Percentiles rank a stretch among this genome's conserved stretches.
Evolutionary conservation across 805 yeast species (phyloP).

Genomic region (Candida saitoana): DNA sequence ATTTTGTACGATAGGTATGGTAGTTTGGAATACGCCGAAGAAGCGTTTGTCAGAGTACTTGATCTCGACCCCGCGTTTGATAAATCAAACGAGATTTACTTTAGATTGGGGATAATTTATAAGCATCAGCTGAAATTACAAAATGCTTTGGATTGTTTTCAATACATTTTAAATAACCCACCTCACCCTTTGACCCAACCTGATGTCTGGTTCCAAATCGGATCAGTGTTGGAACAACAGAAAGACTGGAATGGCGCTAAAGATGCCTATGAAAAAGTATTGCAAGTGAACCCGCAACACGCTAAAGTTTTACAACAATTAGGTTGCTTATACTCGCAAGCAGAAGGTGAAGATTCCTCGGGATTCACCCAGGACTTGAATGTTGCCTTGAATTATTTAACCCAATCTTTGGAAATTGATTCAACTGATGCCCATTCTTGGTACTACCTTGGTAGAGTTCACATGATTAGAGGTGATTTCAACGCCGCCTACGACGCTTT

Average conservation of each 20-base stretch:
- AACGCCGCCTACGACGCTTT: slow-evolving; percentile 96
- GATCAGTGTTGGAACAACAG: slow-evolving; percentile 91
- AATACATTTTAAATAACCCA: slow-evolving; percentile 84
- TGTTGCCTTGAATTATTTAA: slow-evolving; percentile 72
- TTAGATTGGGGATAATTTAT: slow-evolving; percentile 92
- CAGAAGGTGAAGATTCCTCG: slow-evolving; percentile 31
- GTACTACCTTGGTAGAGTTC: slow-evolving; percentile 95
- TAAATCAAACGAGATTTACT: slow-evolving; percentile 93
- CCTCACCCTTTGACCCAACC: slow-evolving; percentile 95
- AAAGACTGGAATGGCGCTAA: slow-evolving; percentile 87
- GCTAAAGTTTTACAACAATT: slow-evolving; percentile 94
- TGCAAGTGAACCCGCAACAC: slow-evolving; percentile 86
- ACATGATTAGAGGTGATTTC: slow-evolving; percentile 93
- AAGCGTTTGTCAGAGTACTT: slow-evolving; percentile 92
- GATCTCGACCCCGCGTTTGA: slow-evolving; percentile 96
- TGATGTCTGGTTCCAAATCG: slow-evolving; percentile 98
- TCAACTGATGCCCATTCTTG: slow-evolving; percentile 91
- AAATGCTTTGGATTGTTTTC: slow-evolving; percentile 90
- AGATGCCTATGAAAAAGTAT: slow-evolving; percentile 92
- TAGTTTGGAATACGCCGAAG: slow-evolving; percentile 94
- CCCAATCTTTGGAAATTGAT: slow-evolving; percentile 87
- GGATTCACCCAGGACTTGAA: slow-evolving; percentile 74
- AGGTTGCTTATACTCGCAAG: slow-evolving; percentile 87
- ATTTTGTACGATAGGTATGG: slow-evolving; percentile 95
- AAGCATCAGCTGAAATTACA: slow-evolving; percentile 87